Evolutionary conservation across 345 rosid species (phyloP).

Genomic region (Lepidium aucheri): DNA sequence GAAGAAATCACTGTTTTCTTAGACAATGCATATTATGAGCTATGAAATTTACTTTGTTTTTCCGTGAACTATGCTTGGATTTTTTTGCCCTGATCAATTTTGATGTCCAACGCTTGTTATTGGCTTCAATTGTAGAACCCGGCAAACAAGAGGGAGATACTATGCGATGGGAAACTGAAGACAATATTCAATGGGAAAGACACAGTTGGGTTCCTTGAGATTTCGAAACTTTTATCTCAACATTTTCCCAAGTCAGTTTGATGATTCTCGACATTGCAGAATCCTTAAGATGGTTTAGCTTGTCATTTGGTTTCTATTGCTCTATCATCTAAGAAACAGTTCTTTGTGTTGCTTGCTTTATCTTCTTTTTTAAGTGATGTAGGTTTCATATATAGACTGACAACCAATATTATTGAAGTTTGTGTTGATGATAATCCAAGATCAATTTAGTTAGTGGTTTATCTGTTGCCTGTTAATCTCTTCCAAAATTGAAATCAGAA

Average conservation of each 20-base stretch:
- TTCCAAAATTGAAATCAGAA: background rate
- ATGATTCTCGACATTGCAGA: conserved; percentile 7
- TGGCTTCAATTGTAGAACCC: conserved; percentile 47
- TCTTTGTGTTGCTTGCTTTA: background rate
- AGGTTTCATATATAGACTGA: background rate
- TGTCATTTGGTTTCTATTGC: background rate
- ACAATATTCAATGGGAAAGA: conserved; percentile 53
- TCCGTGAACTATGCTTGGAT: background rate
- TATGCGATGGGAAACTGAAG: conserved; percentile 76
- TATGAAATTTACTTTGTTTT: background rate
- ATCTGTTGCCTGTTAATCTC: background rate
- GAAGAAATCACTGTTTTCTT: background rate
- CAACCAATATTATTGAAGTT: background rate
- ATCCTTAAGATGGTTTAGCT: background rate
- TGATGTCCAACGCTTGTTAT: background rate
- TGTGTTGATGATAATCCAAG: background rate
- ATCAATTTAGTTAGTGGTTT: background rate
- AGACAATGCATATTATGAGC: background rate
- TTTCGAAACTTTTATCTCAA: conserved; percentile 43
- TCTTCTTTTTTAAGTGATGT: background rate
- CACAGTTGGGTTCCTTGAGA: conserved; percentile 64
- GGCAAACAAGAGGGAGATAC: conserved; percentile 50
- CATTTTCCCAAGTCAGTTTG: conserved; percentile 58
- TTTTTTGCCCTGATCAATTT: too few relatives aligned
- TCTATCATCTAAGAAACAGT: background rate